phyloP scores from a whole-genome alignment of 306 rosid species.

The Cucumis hystrix region DNA sequence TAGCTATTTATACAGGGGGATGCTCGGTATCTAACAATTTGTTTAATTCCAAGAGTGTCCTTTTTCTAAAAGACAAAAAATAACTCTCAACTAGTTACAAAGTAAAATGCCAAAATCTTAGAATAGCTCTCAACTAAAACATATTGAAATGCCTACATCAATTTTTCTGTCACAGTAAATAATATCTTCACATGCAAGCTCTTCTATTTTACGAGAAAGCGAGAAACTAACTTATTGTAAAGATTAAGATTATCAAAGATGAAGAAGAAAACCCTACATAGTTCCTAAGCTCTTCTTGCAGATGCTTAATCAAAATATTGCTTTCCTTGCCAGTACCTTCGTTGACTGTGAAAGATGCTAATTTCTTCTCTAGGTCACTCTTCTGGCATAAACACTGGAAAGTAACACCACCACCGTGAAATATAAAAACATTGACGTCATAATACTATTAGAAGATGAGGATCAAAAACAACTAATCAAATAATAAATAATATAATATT shows the following conservation, averaged over 20 bases:
- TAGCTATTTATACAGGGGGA: too few species aligned
- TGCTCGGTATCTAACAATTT: too few species aligned
- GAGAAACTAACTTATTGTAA: not conserved
- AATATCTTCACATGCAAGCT: not conserved
- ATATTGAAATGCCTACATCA: too few species aligned
- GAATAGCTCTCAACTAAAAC: too few species aligned
- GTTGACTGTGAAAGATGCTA: conserved; percentile 44
- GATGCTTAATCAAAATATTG: conserved; percentile 50
- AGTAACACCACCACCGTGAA: not conserved
- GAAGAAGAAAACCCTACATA: conserved; percentile 40
- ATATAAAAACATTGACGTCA: not conserved
- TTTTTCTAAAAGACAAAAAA: too few species aligned
- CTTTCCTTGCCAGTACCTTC: conserved; percentile 34
- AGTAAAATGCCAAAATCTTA: too few species aligned
- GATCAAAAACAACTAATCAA: not conserved
- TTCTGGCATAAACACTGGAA: conserved; percentile 68
- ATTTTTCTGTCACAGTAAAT: not conserved
- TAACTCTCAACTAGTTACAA: too few species aligned
- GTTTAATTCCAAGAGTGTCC: too few species aligned
- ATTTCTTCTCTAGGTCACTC: conserved; percentile 62
- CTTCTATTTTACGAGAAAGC: not conserved
- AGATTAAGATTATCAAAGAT: not conserved
- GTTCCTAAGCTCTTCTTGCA: conserved; percentile 78
- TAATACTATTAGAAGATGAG: not conserved
- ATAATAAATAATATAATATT: not conserved